These are phyloP conservation scores for Proliferodiscus dingleyae DNA, from an alignment of 2,329 filamentous ascomycete species.

Conservation along the genomic window DNA sequence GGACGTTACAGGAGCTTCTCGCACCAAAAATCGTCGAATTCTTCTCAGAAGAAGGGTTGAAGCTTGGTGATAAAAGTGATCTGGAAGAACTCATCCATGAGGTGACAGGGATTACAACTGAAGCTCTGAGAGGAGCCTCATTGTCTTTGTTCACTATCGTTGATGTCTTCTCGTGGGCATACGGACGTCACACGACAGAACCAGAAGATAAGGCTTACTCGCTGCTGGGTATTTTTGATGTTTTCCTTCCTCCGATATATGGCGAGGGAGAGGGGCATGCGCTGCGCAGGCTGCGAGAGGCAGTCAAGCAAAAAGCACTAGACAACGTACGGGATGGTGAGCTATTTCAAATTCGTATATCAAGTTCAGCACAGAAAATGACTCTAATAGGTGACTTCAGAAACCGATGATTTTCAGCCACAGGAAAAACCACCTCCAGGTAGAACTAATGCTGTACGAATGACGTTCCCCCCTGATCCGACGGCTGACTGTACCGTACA, in stretches of 20 bases:
- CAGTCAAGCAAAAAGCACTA: too few species aligned
- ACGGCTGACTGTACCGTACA: too few species aligned
- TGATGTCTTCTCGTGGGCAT: constrained; percentile 36
- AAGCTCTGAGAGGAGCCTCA: constrained; percentile 10
- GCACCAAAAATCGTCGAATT: constrained; percentile 16
- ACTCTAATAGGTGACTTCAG: too few species aligned
- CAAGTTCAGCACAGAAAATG: too few species aligned
- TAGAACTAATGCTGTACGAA: too few species aligned
- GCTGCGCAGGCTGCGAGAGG: constrained; percentile 32
- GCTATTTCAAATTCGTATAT: too few species aligned
- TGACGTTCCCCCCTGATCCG: too few species aligned
- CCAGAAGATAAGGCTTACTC: constrained; percentile 42
- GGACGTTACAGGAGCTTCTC: constrained; percentile 19
- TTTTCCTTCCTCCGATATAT: too few species aligned
- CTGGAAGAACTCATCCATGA: constrained; percentile 16
- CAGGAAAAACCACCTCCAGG: too few species aligned
- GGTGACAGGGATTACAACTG: constrained; percentile 15
- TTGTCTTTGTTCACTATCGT: constrained; percentile 13
- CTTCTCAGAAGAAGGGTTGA: constrained; percentile 14
- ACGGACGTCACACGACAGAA: constrained; percentile 30
- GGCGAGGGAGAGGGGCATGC: constrained; percentile 25
- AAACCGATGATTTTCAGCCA: too few species aligned
- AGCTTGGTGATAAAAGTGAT: constrained; percentile 14
- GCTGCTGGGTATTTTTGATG: too few species aligned
- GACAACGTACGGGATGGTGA: too few species aligned